Percentiles rank a stretch among this genome's conserved stretches.
These are phyloP conservation scores for Dioszegia hungarica DNA, from an alignment of 768 basidiomycete species.

Conservation along the genomic window DNA sequence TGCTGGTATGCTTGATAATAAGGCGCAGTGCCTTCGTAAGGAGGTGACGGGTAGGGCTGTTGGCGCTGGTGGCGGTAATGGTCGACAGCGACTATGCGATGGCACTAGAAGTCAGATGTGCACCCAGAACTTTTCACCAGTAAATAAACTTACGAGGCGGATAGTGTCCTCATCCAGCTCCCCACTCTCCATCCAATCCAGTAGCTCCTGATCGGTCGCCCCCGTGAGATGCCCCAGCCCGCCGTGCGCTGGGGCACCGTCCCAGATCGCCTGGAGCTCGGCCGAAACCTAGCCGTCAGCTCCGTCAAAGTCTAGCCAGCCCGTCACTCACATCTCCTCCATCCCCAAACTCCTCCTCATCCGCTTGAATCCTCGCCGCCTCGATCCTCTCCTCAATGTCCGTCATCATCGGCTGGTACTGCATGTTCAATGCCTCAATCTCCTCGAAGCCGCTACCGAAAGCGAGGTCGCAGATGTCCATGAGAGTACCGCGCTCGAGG, in stretches of 20 bases:
- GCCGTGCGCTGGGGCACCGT: neutral
- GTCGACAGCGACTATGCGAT: too few species aligned
- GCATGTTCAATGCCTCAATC: neutral
- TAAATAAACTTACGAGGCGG: neutral
- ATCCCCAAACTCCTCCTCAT: neutral
- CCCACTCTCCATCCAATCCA: neutral
- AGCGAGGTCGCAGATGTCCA: neutral
- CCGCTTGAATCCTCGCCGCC: neutral
- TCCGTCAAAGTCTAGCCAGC: neutral
- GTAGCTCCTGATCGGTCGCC: too few species aligned
- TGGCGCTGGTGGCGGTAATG: too few species aligned
- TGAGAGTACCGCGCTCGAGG: too few species aligned
- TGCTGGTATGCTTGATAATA: neutral
- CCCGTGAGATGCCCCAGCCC: too few species aligned
- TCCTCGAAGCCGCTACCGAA: neutral
- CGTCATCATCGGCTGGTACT: conserved; percentile 2
- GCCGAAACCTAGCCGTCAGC: neutral
- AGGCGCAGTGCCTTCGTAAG: too few species aligned
- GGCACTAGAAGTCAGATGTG: too few species aligned
- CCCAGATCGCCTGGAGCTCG: neutral
- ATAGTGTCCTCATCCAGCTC: neutral
- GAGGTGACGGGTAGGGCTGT: too few species aligned
- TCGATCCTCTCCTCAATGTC: neutral
- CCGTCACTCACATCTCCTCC: neutral
- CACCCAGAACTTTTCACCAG: neutral